These are phyloP conservation scores for Ganoderma sp. DNA, from an alignment of 1,284 basidiomycete species.

Conservation along the genomic window DNA sequence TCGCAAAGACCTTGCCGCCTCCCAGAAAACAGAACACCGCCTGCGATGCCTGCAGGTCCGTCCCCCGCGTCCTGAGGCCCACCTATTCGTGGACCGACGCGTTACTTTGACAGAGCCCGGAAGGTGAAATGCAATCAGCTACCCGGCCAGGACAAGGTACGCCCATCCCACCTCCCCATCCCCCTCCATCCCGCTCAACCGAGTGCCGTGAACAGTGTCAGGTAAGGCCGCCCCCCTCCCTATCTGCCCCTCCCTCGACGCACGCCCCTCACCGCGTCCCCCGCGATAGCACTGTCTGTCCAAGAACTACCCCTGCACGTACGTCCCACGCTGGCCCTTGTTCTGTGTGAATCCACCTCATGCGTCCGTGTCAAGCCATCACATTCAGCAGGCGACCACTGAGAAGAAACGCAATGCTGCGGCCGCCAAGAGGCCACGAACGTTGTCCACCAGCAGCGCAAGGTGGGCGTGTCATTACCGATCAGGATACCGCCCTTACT, in stretches of 20 bases:
- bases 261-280: constrained; percentile 14
- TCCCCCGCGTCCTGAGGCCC: constrained; percentile 14
- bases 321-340: constrained; percentile 38
- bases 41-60: constrained; percentile 85
- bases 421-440: constrained; percentile 64
- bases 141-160: constrained; percentile 78
- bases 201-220: constrained; percentile 48
- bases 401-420: constrained; percentile 73
- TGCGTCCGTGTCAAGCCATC: constrained; percentile 56
- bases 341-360: constrained; percentile 27
- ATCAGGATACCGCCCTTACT: constrained; percentile 17
- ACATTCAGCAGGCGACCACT: constrained; percentile 79
- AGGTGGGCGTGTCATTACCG: constrained; percentile 45
- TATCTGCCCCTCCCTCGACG: background rate
- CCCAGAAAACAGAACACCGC: constrained; percentile 89
- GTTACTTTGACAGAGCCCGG: constrained; percentile 57
- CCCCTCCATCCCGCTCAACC: constrained; percentile 5
- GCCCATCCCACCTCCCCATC: constrained; percentile 34
- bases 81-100: constrained; percentile 26
- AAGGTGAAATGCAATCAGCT: constrained; percentile 85
- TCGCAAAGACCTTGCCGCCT: constrained; percentile 74
- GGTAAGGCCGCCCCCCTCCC: constrained; percentile 46
- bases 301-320: constrained; percentile 88
- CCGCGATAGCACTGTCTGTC: constrained; percentile 70
- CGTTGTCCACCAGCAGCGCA: constrained; percentile 52